Evolutionary conservation across 768 basidiomycete species (phyloP).

Genomic region (Mycena venus): DNA sequence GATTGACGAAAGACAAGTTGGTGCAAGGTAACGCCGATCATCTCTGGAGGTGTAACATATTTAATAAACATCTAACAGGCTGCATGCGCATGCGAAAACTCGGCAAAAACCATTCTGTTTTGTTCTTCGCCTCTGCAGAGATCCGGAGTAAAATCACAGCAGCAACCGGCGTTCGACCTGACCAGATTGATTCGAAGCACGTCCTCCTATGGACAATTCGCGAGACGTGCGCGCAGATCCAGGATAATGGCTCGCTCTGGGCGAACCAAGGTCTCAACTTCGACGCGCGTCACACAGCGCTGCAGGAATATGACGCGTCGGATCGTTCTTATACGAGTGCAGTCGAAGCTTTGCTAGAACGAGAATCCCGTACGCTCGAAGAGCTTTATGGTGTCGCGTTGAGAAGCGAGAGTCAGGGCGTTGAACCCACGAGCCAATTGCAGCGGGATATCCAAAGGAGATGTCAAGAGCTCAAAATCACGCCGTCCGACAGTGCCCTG

Average conservation of each 20-base stretch:
- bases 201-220: conserved; percentile 18
- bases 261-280: conserved; percentile 25
- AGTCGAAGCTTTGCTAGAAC: neutral
- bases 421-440: neutral
- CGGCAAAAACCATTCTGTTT: conserved; percentile 56
- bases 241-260: conserved; percentile 20
- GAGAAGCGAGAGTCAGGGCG: neutral
- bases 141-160: conserved; percentile 6
- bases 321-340: neutral
- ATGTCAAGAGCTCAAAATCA: neutral
- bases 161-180: neutral
- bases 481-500: neutral
- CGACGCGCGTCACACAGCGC: conserved; percentile 13
- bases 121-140: conserved; percentile 22
- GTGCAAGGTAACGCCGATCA: conserved; percentile 56
- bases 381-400: conserved; percentile 17
- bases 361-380: conserved; percentile 15
- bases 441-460: neutral
- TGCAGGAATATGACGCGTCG: neutral
- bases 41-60: neutral
- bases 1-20: conserved; percentile 65
- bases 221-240: conserved; percentile 19
- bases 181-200: conserved; percentile 11
- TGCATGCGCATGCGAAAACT: conserved; percentile 69
- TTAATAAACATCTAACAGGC: conserved; percentile 44